These are phyloP conservation scores for Houttuynia cordata DNA, from an alignment of 164 flowering plant species.

Conservation along the genomic window DNA sequence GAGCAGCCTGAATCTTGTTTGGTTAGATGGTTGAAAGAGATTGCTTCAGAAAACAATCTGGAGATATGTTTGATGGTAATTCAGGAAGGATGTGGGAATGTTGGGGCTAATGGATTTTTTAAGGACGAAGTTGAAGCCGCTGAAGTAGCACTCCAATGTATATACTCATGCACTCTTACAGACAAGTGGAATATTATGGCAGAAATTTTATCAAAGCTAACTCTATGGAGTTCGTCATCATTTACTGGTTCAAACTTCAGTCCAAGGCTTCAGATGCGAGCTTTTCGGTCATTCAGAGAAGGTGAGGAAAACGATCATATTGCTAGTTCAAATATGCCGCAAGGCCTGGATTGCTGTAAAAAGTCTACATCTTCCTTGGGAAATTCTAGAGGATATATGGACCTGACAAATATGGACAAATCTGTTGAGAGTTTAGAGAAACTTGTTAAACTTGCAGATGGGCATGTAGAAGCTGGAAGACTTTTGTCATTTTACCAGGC, in stretches of 20 bases:
- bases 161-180: constrained; percentile 48
- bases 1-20: constrained; percentile 47
- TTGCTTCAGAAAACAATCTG: constrained; percentile 52
- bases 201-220: constrained; percentile 59
- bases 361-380: constrained; percentile 2
- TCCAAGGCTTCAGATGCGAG: background rate
- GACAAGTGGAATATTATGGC: constrained; percentile 87
- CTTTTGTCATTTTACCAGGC: constrained; percentile 87
- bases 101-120: constrained; percentile 33
- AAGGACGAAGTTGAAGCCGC: constrained; percentile 59
- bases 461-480: constrained; percentile 89
- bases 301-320: background rate
- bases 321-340: constrained; percentile 1
- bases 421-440: constrained; percentile 29
- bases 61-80: constrained; percentile 59
- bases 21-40: constrained; percentile 82
- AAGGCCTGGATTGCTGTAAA: background rate
- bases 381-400: constrained; percentile 8
- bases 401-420: constrained; percentile 27
- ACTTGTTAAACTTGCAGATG: constrained; percentile 67
- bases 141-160: constrained; percentile 63
- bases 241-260: constrained; percentile 1
- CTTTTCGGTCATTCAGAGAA: constrained; percentile 1
- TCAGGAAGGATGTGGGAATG: constrained; percentile 67
- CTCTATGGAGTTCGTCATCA: constrained; percentile 33